phyloP scores from a whole-genome alignment of 257 asterid genomes.

The Rhazya stricta region DNA sequence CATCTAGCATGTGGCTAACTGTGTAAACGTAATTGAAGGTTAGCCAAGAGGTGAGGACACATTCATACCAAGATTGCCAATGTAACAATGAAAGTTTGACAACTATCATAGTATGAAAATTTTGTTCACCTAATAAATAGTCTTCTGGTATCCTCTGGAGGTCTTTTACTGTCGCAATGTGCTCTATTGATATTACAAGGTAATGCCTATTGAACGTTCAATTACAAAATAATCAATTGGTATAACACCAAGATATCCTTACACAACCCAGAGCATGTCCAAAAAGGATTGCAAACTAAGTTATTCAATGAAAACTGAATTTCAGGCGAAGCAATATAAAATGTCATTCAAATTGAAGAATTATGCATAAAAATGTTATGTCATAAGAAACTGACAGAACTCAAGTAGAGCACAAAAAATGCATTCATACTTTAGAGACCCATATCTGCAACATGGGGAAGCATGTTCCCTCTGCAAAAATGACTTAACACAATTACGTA shows the following conservation, averaged over 20 bases:
- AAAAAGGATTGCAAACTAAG: background rate
- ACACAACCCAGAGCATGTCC: background rate
- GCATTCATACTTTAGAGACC: background rate
- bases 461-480: background rate
- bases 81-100: background rate
- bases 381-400: background rate
- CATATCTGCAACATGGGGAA: background rate
- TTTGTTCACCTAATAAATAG: constrained; percentile 48
- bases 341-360: background rate
- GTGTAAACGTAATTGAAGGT: constrained; percentile 19
- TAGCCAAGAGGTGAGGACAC: constrained; percentile 6
- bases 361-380: background rate
- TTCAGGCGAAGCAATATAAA: background rate
- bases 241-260: constrained; percentile 1
- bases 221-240: background rate
- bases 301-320: background rate
- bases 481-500: background rate
- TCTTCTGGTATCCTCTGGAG: constrained; percentile 54
- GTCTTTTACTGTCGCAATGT: constrained; percentile 69
- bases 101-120: background rate
- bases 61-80: background rate
- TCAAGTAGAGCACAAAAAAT: background rate
- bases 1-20: constrained; percentile 78
- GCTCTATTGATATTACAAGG: constrained; percentile 78
- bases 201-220: constrained; percentile 56